phyloP scores from a whole-genome alignment of 441 rosid species.

The Hura crepitans region DNA sequence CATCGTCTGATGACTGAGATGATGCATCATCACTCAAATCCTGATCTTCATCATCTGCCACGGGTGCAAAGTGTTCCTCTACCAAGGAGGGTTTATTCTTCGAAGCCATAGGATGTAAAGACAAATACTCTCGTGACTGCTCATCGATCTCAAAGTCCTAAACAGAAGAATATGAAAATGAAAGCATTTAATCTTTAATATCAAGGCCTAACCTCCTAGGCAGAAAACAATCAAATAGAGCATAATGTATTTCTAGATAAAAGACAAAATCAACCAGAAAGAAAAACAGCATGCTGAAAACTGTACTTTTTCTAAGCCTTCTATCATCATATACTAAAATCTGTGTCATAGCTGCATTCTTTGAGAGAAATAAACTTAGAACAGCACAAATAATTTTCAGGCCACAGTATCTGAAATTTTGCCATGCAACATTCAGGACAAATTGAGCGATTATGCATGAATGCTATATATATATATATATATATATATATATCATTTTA shows the following conservation, averaged over 20 bases:
- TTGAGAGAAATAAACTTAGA: neutral
- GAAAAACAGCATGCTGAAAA: conserved; percentile 12
- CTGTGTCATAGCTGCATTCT: neutral
- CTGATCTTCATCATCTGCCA: conserved; percentile 46
- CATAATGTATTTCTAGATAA: neutral
- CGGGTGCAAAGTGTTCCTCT: conserved; percentile 79
- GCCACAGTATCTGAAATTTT: neutral
- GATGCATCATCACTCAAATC: conserved; percentile 46
- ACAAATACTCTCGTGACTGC: conserved; percentile 53
- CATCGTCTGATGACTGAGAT: conserved; percentile 46
- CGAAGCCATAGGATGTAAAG: conserved; percentile 71
- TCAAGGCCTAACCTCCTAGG: neutral
- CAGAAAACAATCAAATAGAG: neutral
- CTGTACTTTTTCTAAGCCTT: neutral
- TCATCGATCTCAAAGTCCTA: conserved; percentile 75
- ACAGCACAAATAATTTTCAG: neutral
- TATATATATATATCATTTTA: neutral
- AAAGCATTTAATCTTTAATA: neutral
- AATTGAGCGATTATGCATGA: neutral
- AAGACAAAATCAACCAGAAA: neutral
- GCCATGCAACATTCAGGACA: neutral
- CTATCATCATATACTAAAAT: neutral
- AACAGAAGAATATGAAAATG: conserved; percentile 1
- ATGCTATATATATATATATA: neutral
- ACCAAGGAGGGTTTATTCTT: conserved; percentile 55